A percentile compares a stretch with the other conserved stretches of the same genome.
These are phyloP conservation scores for Ascochyta rabiei DNA, from an alignment of 2,329 filamentous ascomycete genomes.

Conservation along the genomic window DNA sequence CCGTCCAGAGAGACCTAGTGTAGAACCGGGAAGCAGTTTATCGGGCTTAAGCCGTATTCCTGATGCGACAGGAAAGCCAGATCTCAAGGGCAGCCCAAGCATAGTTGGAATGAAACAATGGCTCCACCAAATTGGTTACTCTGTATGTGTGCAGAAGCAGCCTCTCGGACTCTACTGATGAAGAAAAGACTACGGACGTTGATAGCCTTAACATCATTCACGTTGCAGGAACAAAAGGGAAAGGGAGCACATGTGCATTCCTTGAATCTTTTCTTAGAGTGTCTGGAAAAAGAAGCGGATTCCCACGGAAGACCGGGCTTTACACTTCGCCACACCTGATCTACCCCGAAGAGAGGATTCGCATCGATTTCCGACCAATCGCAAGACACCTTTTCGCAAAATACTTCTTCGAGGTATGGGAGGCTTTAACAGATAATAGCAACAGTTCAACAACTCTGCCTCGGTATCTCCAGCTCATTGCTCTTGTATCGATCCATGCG, in stretches of 20 bases:
- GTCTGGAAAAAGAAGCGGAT: constrained; percentile 49
- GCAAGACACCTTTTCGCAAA: constrained; percentile 55
- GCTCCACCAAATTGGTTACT: no score
- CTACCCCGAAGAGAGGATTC: constrained; percentile 42
- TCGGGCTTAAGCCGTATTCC: no score
- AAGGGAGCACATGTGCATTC: constrained; percentile 75
- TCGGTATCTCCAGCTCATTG: constrained; percentile 72
- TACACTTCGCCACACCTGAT: constrained; percentile 74
- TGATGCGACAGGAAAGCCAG: no score
- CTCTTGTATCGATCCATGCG: constrained; percentile 61
- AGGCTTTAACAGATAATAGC: constrained; percentile 65
- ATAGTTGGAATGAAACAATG: no score
- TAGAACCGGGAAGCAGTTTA: no score
- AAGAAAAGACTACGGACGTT: no score
- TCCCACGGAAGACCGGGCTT: constrained; percentile 59
- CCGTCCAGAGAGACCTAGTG: no score
- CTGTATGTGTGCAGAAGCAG: no score
- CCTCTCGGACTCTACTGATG: no score
- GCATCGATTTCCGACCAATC: constrained; percentile 38
- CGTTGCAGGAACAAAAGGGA: constrained; percentile 78
- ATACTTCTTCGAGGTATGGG: constrained; percentile 44
- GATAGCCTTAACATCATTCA: constrained; percentile 58
- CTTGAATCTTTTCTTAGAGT: constrained; percentile 66
- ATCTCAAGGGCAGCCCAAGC: no score
- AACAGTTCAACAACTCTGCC: constrained; percentile 53